Evolutionary conservation across 163 green algal species (phyloP), one percentile per base, ranked within the genome.

Genomic region (Chlorella variabilis): DNA sequence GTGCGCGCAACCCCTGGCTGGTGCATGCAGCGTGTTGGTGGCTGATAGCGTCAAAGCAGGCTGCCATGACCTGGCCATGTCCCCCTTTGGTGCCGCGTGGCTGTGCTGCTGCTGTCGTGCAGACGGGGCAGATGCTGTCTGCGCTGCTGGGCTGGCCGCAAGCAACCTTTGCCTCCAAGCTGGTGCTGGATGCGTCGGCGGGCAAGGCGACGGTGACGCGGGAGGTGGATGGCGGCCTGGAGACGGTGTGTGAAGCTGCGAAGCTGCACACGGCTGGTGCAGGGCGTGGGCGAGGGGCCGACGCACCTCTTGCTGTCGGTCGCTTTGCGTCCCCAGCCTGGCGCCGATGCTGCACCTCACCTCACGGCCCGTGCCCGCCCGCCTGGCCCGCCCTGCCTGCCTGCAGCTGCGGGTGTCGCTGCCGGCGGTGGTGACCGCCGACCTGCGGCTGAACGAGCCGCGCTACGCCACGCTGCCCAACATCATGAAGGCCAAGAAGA

Each of bases 101-200:
- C n/a, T n/a, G n/a, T 29, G 63, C 36, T 21, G 63, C 34, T 71
- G 63, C n/a, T n/a, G n/a, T n/a, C n/a, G n/a, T n/a, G 70, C 70
- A 98, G 82, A 98, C 95, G 86, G 94, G 96, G 84, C 96, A 98
- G 76, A 97, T 98, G 91, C 86, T 97, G n/a, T 95, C 94, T 29
- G 96, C 82, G 3, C 80, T 98, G 78, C 83, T 98, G 58, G 84
- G 89, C 42, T 99, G 96, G 95, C 92, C 96, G 5, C 96, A 99
- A 70, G 96, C 88, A 51, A 99, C 95, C 9, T 98, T 98, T 90
- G 96, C 96, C 20, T 97, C 91, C 59, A 92, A 93, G 33, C 82
- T 98, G 7, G 91, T 89, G 54, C 6, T 94, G 34, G 84, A 88
- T n/a, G 45, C 41, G 15, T 81, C 49, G n/a, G 69, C 54, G 20